Conservation (phyloP, 768 basidiomycete genomes). For the Lentinula raphanica region DNA sequence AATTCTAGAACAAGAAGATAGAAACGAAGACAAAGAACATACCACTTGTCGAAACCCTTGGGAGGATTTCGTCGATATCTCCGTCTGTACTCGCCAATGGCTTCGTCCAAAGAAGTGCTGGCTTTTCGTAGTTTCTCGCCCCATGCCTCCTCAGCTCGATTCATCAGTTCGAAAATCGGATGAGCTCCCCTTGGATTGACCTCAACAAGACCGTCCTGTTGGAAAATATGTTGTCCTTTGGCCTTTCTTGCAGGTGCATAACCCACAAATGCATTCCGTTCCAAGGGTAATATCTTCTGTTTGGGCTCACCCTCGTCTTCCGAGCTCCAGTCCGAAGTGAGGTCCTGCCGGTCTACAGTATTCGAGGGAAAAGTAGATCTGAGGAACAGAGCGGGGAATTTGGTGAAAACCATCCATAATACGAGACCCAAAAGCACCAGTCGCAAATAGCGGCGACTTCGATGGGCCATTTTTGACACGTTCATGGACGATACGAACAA, state of each 20-base stretch:
- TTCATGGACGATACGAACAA: background rate
- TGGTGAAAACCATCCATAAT: background rate
- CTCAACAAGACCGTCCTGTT: conserved; percentile 26
- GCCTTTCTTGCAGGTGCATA: background rate
- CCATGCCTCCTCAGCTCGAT: conserved; percentile 34
- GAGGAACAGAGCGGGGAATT: background rate
- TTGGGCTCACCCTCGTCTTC: background rate
- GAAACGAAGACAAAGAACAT: conserved; percentile 3
- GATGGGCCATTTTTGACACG: background rate
- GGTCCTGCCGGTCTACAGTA: background rate
- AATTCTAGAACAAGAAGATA: background rate
- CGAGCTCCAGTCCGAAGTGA: background rate
- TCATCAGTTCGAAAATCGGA: conserved; percentile 41
- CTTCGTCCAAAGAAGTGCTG: conserved; percentile 32
- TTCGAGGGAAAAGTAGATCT: background rate
- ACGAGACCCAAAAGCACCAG: background rate
- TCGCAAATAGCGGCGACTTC: background rate
- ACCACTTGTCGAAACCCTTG: conserved; percentile 45
- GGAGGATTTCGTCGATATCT: conserved; percentile 35
- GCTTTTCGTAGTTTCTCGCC: conserved; percentile 27
- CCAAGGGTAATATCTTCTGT: background rate
- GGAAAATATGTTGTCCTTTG: background rate
- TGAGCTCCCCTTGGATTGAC: conserved; percentile 33
- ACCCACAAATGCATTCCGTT: background rate
- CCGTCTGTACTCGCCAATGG: conserved; percentile 33